These are phyloP conservation scores for Cystobasidiaceae sp. DNA, from an alignment of 1,284 basidiomycete species.

Conservation along the genomic window DNA sequence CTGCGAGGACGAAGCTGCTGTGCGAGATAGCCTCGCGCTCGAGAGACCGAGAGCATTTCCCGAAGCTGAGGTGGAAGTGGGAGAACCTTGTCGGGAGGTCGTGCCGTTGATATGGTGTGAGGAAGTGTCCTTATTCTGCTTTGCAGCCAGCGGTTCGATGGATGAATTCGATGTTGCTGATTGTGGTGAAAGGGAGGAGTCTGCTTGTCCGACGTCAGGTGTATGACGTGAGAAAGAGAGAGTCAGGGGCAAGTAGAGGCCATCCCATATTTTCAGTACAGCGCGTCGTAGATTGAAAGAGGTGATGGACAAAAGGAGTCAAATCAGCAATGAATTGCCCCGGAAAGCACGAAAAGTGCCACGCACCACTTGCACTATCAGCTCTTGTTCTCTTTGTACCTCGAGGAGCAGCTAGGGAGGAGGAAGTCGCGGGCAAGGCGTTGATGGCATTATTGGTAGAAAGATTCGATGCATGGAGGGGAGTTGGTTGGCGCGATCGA, in stretches of 20 bases:
- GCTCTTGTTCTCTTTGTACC: slow-evolving; percentile 18
- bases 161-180: slow-evolving; percentile 9
- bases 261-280: too few relatives aligned
- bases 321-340: too few relatives aligned
- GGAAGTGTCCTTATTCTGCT: too few relatives aligned
- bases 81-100: too few relatives aligned
- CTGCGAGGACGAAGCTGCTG: neutral
- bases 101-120: neutral
- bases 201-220: neutral
- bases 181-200: slow-evolving; percentile 27
- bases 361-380: slow-evolving; percentile 17
- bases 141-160: slow-evolving; percentile 16
- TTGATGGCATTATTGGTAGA: slow-evolving; percentile 5
- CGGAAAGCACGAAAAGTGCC: too few relatives aligned
- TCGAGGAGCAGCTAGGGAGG: neutral
- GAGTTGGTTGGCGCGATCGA: neutral
- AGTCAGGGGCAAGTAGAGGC: too few relatives aligned
- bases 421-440: neutral
- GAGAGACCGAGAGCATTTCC: slow-evolving; percentile 1
- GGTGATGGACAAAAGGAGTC: too few relatives aligned
- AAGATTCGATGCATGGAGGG: neutral
- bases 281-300: too few relatives aligned
- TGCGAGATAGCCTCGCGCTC: slow-evolving; percentile 1
- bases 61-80: neutral
- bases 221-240: too few relatives aligned